These are phyloP conservation scores for Aspergillus alliaceus DNA, from an alignment of 2,329 filamentous ascomycete genomes.

Conservation along the genomic window DNA sequence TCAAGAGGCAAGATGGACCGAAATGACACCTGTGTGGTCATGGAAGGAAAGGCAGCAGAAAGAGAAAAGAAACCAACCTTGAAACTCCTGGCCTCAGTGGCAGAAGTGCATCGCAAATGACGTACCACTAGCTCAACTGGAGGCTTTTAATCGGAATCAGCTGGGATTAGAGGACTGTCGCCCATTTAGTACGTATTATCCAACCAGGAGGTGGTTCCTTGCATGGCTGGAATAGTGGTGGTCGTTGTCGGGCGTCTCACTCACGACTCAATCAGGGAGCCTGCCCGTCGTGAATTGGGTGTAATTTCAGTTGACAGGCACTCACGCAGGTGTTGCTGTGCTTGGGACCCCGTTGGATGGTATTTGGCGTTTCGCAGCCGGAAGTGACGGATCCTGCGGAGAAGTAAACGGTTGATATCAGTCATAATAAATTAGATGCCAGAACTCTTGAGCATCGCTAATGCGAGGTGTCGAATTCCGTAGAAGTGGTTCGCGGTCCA, in stretches of 20 bases:
- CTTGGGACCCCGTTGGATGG: conserved; percentile 29
- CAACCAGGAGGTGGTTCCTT: neutral
- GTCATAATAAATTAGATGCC: conserved; percentile 27
- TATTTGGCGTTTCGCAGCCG: conserved; percentile 35
- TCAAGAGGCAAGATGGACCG: conserved; percentile 1
- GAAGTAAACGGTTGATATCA: conserved; percentile 29
- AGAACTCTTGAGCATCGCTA: conserved; percentile 19
- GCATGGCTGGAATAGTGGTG: conserved; percentile 5
- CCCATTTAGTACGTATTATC: conserved; percentile 17
- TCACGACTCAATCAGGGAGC: conserved; percentile 26
- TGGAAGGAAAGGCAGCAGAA: conserved; percentile 13
- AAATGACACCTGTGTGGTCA: neutral
- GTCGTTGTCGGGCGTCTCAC: neutral
- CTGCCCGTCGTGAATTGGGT: conserved; percentile 26
- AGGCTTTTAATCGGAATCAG: conserved; percentile 24
- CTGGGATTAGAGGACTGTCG: conserved; percentile 13
- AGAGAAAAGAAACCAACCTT: conserved; percentile 37
- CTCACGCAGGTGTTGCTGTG: conserved; percentile 35
- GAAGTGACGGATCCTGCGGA: conserved; percentile 28
- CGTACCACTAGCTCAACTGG: conserved; percentile 22
- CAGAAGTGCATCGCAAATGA: conserved; percentile 11
- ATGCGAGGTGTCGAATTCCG: conserved; percentile 20
- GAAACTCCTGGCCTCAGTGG: conserved; percentile 24
- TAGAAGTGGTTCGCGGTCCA: conserved; percentile 23
- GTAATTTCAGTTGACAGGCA: neutral